Evolutionary conservation across 768 basidiomycete genomes (phyloP), one percentile per base, ranked within the genome.

Genomic region (Pleurotus cornucopiae): DNA sequence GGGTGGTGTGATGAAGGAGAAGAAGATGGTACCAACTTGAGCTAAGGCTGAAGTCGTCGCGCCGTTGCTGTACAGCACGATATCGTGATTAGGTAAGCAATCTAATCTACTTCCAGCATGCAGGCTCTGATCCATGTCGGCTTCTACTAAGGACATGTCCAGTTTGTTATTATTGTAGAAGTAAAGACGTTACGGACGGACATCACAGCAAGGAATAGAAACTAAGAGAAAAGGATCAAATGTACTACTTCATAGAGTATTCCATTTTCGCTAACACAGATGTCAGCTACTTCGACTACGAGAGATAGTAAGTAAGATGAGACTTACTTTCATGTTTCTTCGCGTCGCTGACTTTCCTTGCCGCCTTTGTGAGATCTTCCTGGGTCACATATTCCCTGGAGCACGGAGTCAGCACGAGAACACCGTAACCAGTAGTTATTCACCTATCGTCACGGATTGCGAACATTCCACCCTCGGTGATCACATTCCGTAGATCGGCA

Each of bases 391-490:
- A 94, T 65, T 95, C 94, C 59, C 94, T 89, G 21, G 54, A 14
- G 4, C 6, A 37, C 37, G 9, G 21, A 14, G 46, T 47, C 40
- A 64, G 40, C 23, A 55, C 46, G 40, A 25, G 43, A 30, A 58
- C 23, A 37, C n/a, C 16, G 12, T 16, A 54, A 18, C 20, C 43
- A 47, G 2, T 46, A 7, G 3, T 30, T 4, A 67, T 81, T 54
- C 55, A 88, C 90, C 91, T 79, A 63, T 98, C 96, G 58, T 98
- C 96, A 46, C 97, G 83, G 63, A 99, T 98, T 5, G 97, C 97
- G 66, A 98, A 98, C 94, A 99, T 96, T 45, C 96, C 96, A 18
- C 92, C 89, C 70, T 96, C 94, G 3, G 94, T 97, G 43, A 95
- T 85, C 20, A 98, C 91, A 67, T 98, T 98, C 47, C 94, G 82